A percentile compares a stretch with the other conserved stretches of the same genome.
These are phyloP conservation scores for Torulaspora microellipsoides DNA, from an alignment of 805 yeast genomes.

Conservation along the genomic window DNA sequence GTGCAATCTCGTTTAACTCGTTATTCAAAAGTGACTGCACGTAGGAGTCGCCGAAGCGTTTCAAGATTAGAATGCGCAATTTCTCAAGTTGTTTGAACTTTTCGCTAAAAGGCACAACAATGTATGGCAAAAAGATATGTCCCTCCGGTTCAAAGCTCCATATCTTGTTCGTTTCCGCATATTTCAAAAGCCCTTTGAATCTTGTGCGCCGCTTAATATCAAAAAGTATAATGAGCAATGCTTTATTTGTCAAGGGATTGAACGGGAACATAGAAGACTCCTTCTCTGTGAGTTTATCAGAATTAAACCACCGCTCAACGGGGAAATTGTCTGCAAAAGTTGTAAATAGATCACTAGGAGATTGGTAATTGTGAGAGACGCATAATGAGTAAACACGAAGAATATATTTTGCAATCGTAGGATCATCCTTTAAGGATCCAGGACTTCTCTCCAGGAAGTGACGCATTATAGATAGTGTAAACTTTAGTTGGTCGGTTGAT, in stretches of 20 bases:
- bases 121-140: neutral
- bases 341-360: constrained; percentile 3
- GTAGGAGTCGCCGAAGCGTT: constrained; percentile 1
- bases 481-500: constrained; percentile 18
- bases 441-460: constrained; percentile 14
- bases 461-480: constrained; percentile 14
- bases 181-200: constrained; percentile 3
- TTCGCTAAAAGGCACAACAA: constrained; percentile 13
- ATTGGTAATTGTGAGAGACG: neutral
- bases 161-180: constrained; percentile 5
- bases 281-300: neutral
- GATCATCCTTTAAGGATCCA: constrained; percentile 5
- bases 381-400: constrained; percentile 23
- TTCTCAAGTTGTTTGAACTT: constrained; percentile 22
- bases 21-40: constrained; percentile 4
- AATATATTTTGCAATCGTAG: constrained; percentile 19
- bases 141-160: constrained; percentile 14
- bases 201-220: constrained; percentile 21
- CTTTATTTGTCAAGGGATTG: constrained; percentile 13
- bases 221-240: constrained; percentile 19
- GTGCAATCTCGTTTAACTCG: constrained; percentile 10
- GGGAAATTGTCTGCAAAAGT: constrained; percentile 20
- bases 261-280: constrained; percentile 3
- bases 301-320: constrained; percentile 19
- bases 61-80: constrained; percentile 16